A percentile compares a stretch with the other conserved stretches of the same genome.
Evolutionary conservation across 176 grass and related monocot species (phyloP).

Genomic region (Leersia perrieri): DNA sequence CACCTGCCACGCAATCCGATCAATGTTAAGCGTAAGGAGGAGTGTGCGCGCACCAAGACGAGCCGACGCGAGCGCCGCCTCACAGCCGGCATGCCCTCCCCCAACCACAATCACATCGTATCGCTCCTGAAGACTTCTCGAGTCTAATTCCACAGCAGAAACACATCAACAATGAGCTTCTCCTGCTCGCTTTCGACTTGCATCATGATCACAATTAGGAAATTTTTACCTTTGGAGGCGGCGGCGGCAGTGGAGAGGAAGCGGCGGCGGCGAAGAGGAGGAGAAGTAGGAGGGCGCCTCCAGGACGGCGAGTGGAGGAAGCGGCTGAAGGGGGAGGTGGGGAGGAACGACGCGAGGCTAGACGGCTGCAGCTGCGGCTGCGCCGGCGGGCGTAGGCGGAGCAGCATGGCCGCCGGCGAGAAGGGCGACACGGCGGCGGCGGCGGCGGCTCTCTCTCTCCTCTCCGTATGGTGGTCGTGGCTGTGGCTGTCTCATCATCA

Average conservation of each 20-base stretch:
- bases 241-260: constrained; percentile 16
- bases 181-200: background rate
- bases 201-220: background rate
- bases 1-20: constrained; percentile 99
- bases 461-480: too few relatives aligned
- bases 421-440: background rate
- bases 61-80: constrained; percentile 89
- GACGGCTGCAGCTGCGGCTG: constrained; percentile 6
- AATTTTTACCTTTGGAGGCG: constrained; percentile 33
- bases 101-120: constrained; percentile 97
- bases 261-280: background rate
- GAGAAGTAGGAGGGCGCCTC: too few relatives aligned
- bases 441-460: too few relatives aligned
- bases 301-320: constrained; percentile 5
- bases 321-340: background rate
- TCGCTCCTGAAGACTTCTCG: constrained; percentile 46
- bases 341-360: constrained; percentile 28
- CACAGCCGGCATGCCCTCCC: constrained; percentile 91
- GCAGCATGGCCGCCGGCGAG: constrained; percentile 39
- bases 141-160: constrained; percentile 37
- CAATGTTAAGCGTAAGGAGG: constrained; percentile 94
- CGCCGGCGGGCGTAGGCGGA: constrained; percentile 49
- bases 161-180: background rate
- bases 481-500: too few relatives aligned
- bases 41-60: constrained; percentile 83